phyloP scores from a whole-genome alignment of 75 land plant species.

The Isoetes taiwanensis region DNA sequence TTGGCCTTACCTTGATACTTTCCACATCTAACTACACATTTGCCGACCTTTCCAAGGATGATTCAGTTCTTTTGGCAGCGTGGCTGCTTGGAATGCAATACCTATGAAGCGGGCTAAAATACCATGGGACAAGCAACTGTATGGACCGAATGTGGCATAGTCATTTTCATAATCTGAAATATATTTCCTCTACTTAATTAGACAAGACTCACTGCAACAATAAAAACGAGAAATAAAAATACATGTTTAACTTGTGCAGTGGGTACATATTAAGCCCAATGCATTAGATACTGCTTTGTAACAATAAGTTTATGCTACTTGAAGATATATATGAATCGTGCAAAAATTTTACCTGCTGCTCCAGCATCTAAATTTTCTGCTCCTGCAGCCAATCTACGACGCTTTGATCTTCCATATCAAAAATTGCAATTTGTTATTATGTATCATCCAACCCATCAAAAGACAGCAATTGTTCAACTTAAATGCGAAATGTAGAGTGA shows the following conservation, averaged over 20 bases:
- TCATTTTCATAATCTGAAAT: neutral
- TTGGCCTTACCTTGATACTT: too few relatives aligned
- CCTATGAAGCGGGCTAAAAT: neutral
- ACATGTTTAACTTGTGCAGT: neutral
- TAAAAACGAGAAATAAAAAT: neutral
- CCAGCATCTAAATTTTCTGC: slow-evolving; percentile 47
- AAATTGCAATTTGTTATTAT: too few relatives aligned
- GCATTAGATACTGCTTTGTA: neutral
- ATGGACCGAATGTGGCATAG: too few relatives aligned
- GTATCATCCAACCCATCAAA: too few relatives aligned
- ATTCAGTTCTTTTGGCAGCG: too few relatives aligned
- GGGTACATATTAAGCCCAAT: slow-evolving; percentile 1
- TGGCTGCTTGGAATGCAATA: too few relatives aligned
- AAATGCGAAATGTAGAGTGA: too few relatives aligned
- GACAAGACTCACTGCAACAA: neutral
- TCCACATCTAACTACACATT: slow-evolving; percentile 39
- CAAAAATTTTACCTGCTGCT: slow-evolving; percentile 27
- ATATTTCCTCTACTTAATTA: neutral
- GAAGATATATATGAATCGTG: neutral
- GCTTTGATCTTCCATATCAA: slow-evolving; percentile 86
- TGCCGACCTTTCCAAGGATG: too few relatives aligned
- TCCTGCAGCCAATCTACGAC: slow-evolving; percentile 47
- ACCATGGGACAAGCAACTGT: too few relatives aligned
- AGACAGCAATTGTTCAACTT: too few relatives aligned
- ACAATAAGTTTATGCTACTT: neutral